Evolutionary conservation across 2,329 filamentous ascomycete species (phyloP), one percentile per base, ranked within the genome.

Genomic region (Kalmusia sp.): DNA sequence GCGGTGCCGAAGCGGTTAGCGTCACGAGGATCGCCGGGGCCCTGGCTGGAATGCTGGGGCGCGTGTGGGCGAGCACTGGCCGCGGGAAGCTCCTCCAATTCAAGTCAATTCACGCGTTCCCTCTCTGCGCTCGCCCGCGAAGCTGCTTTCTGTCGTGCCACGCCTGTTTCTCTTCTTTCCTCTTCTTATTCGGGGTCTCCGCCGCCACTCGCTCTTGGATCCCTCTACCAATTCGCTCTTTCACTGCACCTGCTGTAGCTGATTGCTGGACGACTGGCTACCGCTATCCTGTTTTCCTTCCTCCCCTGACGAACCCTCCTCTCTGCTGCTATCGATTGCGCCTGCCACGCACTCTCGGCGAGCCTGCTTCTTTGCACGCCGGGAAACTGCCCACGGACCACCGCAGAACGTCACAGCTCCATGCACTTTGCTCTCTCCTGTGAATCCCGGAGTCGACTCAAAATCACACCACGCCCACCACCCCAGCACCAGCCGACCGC

Each of bases 391-490:
- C 11, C 28, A 34, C 43, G 43, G 43, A 35, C 46, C 46, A 40
- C 34, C 17, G 6, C 12, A 15, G 24, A 30, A 40, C 46, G 35
- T 49, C 6, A 40, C 46, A 52, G 41, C 46, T 40, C 35, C 54
- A 59, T 58, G 57, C 51, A 33, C 54, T 52, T 54, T 12, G 27
- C 34, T 38, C 15, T 17, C 52, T 59, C 59, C 54, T 57, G 49
- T 58, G 38, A 48, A 38, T 37, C 37, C 49, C 45, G 52, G 51
- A 28, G 11, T 33, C 22, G 48, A 48, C 44, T 35, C 38, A 22
- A 45, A 52, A 52, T 60, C 52, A 58, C 57, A 59, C 58, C 44
- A 45, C 57, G 53, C 14, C 44, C 30, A 41, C 45, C 50, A 24
- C 33, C 19, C 38, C 12, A 30, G 8, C 49, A 22, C 28, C 22